Evolutionary conservation across 2,329 filamentous ascomycete species (phyloP), one percentile per base, ranked within the genome.

Genomic region (Tolypocladium capitatum): DNA sequence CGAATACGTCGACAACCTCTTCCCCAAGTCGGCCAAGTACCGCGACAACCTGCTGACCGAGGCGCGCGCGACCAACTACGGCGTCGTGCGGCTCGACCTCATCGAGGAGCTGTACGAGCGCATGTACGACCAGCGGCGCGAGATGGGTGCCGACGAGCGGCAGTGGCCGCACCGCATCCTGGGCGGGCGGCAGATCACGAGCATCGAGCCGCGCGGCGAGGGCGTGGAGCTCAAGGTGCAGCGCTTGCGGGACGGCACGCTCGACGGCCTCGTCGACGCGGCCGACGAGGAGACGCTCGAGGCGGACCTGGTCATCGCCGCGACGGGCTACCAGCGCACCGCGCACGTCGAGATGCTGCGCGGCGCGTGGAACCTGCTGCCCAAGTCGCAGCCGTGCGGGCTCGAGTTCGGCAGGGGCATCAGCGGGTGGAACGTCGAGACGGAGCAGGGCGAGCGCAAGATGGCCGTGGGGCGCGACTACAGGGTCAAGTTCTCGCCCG

Each of bases 31-130:
- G 0, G 68, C 81, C 1, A 70, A 73, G 41, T 72, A 81, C 51
- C 84, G 90, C 44, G 69, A 74, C 49, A 64, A 66, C 52, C 60
- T 79, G 31, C 62, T 95, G 46, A 68, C 73, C 16, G 80, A 81
- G 46, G 86, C 94, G 56, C 83, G 84, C 50, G 81, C 81, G 30
- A 97, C 91, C 51, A 97, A 97, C 71, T 97, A 97, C 64, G 86
- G 88, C 46, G 91, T 97, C 5, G 91, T 98, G 4, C 82, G 91
- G 8, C 76, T 95, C n/a, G 80, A 87, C 55, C 77, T 97, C 45
- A 86, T 97, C 49, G 91, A 97, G 65, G 78, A 83, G 49, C 78
- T 97, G 30, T 97, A 94, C 66, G 81, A 91, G 65, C 79, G 78
- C 48, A 81, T 95, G 68, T 97, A 97, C 67, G 76, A 88, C 48